Evolutionary conservation across 768 basidiomycete genomes (phyloP).

Genomic region (Trichaptum fuscoviolaceum): DNA sequence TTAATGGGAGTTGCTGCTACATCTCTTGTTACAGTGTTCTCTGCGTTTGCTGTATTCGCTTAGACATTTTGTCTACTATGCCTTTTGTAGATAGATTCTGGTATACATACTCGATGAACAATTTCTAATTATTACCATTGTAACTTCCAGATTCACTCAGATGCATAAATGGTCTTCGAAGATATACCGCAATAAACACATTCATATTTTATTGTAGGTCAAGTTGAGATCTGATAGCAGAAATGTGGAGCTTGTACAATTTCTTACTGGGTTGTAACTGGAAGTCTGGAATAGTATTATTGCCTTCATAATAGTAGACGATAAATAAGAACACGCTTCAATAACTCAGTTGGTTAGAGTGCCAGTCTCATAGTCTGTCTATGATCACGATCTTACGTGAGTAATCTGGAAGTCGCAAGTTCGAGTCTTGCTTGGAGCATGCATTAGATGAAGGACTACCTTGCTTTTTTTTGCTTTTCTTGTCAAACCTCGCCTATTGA

Average conservation of each 20-base stretch:
- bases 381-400: not conserved
- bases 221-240: too few species aligned
- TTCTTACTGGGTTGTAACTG: too few species aligned
- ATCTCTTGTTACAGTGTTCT: not conserved
- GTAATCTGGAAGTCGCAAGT: not conserved
- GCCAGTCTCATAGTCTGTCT: not conserved
- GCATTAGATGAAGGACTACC: too few species aligned
- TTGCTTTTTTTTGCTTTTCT: too few species aligned
- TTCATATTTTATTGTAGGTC: too few species aligned
- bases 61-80: not conserved
- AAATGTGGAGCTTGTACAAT: too few species aligned
- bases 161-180: not conserved
- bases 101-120: not conserved
- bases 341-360: slow-evolving; percentile 1
- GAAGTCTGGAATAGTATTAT: too few species aligned
- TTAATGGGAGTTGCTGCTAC: not conserved
- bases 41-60: not conserved
- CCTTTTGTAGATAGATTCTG: not conserved
- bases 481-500: too few species aligned
- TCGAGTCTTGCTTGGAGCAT: not conserved
- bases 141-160: not conserved
- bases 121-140: not conserved
- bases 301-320: too few species aligned
- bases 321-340: not conserved
- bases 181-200: too few species aligned